Conservation (phyloP, 2,329 filamentous ascomycete genomes). For the Graphilbum sp. region DNA sequence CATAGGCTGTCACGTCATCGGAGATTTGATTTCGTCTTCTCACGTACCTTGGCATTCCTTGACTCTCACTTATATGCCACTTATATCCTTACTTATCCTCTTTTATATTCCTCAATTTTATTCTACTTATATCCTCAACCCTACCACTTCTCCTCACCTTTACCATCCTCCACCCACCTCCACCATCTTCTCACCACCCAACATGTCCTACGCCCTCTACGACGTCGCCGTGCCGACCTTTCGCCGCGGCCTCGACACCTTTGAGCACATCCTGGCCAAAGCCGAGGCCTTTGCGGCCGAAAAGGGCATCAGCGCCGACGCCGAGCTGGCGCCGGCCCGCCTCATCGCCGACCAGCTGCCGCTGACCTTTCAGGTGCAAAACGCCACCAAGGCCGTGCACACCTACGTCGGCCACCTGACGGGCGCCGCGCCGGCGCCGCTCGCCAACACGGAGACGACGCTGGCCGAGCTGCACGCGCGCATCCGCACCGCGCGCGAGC, state of each 20-base stretch:
- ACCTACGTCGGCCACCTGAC: constrained; percentile 14
- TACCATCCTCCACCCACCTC: too few species aligned
- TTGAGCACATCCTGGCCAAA: constrained; percentile 17
- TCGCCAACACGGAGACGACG: constrained; percentile 16
- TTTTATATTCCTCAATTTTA: too few species aligned
- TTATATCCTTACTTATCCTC: too few species aligned
- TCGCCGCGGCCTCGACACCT: constrained; percentile 11
- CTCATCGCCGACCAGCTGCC: constrained; percentile 20
- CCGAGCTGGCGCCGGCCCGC: constrained; percentile 11
- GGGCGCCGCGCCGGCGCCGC: constrained; percentile 8
- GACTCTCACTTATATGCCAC: too few species aligned
- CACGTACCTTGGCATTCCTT: too few species aligned
- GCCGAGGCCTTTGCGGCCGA: constrained; percentile 15
- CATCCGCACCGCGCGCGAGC: constrained; percentile 13
- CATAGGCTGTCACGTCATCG: too few species aligned
- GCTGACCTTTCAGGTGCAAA: constrained; percentile 20
- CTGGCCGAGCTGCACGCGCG: constrained; percentile 16
- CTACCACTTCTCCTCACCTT: too few species aligned
- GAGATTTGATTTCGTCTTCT: too few species aligned
- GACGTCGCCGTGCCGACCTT: constrained; percentile 13
- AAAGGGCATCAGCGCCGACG: constrained; percentile 12
- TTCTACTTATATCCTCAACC: too few species aligned
- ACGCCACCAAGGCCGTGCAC: constrained; percentile 14
- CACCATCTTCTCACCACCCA: constrained; percentile 2
- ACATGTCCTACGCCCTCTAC: constrained; percentile 15